Base-by-base conservation (phyloP, 257 asterid species). In the Solanum phureja region DNA sequence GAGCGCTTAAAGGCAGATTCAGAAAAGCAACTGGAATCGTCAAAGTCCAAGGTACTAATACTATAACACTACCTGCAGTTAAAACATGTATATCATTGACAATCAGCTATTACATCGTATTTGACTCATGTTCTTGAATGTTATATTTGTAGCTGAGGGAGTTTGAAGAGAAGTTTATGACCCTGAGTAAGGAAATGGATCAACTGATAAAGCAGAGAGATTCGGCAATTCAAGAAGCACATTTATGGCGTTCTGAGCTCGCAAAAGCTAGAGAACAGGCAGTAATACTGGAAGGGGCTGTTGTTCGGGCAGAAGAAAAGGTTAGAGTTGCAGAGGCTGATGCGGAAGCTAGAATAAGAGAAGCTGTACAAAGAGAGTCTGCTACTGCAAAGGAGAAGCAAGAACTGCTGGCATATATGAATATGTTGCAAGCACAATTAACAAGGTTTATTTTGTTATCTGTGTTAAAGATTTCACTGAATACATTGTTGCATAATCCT, bases 241-340 rank as follows among this genome's bases (percentile, higher is more conserved):
- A 95, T 90, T 84, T 95, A 90, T 97, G 99, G 99, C 99, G 99
- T 52, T 93, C 98, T n/a, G 99, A 97, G 92, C 96, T 97, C 60
- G 99, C 93, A 62, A 97, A 97, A 92, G 98, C 99, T 82, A 91
- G 98, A 93, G 99, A 97, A 83, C 96, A 92, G 86, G 96, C 89
- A 83, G 98, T 97, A 85, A 97, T 95, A 89, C 84, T 97, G 94
- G 99, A 97, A 92, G 99, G 98, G 87, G 98, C 98, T 79, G 95
- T 89, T 87, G 97, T 97, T 84, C 95, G 99, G 88, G 98, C 98
- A 11, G 98, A 97, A 91, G 99, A 97, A 92, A 95, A 91, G 93
- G 98, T 89, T 89, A 90, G 98, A 89, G 93, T 95, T 87, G 84
- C 95, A 44, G 98, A 97, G 92, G 97, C 94, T 86, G 94, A 94